These are phyloP conservation scores for Chlorella sp. DNA, from an alignment of 139 green algal genomes.

Conservation along the genomic window DNA sequence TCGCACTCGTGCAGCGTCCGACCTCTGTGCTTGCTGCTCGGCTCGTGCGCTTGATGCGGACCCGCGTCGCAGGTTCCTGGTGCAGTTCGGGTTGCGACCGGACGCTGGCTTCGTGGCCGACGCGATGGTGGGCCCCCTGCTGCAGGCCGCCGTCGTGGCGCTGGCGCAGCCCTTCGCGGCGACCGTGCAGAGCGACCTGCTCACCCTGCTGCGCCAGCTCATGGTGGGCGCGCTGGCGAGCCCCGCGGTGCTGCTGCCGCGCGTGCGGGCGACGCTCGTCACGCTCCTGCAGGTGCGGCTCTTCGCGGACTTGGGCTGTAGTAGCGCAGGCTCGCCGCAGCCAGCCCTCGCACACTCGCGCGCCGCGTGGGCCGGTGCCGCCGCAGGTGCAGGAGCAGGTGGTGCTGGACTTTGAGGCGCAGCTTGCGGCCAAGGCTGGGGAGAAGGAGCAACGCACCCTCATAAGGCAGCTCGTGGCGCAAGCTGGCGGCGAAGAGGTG, in stretches of 20 bases:
- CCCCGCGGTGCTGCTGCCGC: conserved; percentile 11
- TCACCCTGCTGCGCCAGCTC: conserved; percentile 15
- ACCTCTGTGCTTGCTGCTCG: too few relatives aligned
- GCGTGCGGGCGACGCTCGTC: not conserved
- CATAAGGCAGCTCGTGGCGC: conserved; percentile 62
- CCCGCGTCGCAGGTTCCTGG: not conserved
- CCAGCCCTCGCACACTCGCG: too few relatives aligned
- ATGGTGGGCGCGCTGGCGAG: conserved; percentile 20
- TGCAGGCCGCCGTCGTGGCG: not conserved
- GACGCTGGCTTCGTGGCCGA: not conserved
- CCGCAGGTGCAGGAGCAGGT: not conserved
- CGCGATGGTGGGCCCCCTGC: not conserved
- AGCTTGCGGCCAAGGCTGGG: conserved; percentile 18
- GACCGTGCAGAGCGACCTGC: conserved; percentile 9
- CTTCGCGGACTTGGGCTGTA: too few relatives aligned
- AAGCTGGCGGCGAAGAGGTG: conserved; percentile 34
- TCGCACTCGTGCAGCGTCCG: too few relatives aligned
- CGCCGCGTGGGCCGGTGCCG: too few relatives aligned
- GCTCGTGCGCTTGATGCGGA: too few relatives aligned
- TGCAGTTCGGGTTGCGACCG: not conserved
- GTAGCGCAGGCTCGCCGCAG: too few relatives aligned
- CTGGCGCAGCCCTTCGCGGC: not conserved
- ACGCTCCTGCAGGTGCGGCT: not conserved
- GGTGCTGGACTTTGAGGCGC: conserved; percentile 25
- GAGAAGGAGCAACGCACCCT: conserved; percentile 69